Base-by-base conservation (phyloP, 2,329 filamentous ascomycete species). In the Tricladium varicosporioides region DNA sequence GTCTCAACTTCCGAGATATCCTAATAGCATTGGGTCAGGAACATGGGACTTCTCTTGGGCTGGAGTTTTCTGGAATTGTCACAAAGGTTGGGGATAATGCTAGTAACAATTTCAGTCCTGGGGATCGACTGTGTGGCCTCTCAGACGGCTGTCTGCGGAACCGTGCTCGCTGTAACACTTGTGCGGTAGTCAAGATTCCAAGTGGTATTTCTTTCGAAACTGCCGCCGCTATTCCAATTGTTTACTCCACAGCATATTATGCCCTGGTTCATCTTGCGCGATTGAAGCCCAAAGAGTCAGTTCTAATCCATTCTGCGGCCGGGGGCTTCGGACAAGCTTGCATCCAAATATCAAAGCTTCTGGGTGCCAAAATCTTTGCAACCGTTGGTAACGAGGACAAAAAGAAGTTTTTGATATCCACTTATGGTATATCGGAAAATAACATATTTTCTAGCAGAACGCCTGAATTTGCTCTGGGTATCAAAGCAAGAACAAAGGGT, bases 1-100 rank as follows among this genome's bases (percentile, higher is more conserved):
- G 72, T 1, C 18, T 80, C 56, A 81, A 78, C 64, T 76, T 76
- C 60, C 72, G 72, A 32, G 79, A 82, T 59, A 70, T 77, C 9
- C 57, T 71, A 11, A 59, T 70, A 5, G 62, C 66, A 1, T 64
- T 71, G 61, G 73, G 71, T 2, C 22, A 59, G n/a, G 57, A 60
- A 8, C 50, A 49, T 5, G 16, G 15, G 19, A 36, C 31, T 1
- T 18, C 31, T 3, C 40, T 64, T 2, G 60, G 60, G 2, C n/a
- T 40, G 5, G 62, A 64, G 27, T 54, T 16, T 32, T 11, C 42
- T 19, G 59, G 62, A 2, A 15, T 62, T 9, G 45, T 65, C 18
- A 61, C 54, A 5, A 15, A 51, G 15, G 19, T 61, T 15, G 59
- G 62, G 9, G 19, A 40, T 2, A 51, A 50, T n/a, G 53, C 50